Percentiles rank a stretch among this genome's conserved stretches.
Evolutionary conservation across 1,284 basidiomycete genomes (phyloP).

Genomic region (Omphalotus olearius): DNA sequence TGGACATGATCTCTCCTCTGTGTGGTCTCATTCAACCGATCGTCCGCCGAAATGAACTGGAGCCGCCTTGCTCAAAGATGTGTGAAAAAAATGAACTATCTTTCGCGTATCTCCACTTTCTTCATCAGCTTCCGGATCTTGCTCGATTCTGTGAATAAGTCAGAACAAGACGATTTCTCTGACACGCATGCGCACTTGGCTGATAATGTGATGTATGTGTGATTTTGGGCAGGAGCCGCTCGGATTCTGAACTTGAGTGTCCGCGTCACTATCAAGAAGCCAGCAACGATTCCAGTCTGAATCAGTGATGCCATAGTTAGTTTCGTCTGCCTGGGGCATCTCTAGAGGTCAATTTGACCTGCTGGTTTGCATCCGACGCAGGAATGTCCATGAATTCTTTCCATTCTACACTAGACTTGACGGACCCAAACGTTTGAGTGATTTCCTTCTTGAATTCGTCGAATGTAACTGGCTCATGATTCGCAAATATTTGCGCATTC

Average conservation of each 20-base stretch:
- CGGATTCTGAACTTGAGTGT: constrained; percentile 41
- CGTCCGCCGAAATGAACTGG: constrained; percentile 29
- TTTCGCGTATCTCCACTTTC: constrained; percentile 24
- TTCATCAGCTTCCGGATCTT: constrained; percentile 17
- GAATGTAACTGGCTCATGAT: constrained; percentile 27
- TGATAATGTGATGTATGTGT: constrained; percentile 34
- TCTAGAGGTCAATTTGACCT: constrained; percentile 16
- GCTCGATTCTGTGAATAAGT: constrained; percentile 25
- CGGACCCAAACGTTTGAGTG: constrained; percentile 17
- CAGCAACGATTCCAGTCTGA: constrained; percentile 37
- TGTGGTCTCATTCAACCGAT: no score
- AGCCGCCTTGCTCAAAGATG: constrained; percentile 29
- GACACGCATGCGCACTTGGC: constrained; percentile 31
- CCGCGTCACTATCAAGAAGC: constrained; percentile 37
- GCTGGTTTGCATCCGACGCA: constrained; percentile 13
- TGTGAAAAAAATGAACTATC: constrained; percentile 35
- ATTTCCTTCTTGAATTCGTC: constrained; percentile 28
- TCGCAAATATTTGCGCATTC: constrained; percentile 27
- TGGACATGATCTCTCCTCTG: no score
- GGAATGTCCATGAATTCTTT: constrained; percentile 29
- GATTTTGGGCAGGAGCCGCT: constrained; percentile 34
- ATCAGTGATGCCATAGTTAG: not conserved
- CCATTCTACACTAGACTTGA: constrained; percentile 29
- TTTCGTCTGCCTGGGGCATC: not conserved
- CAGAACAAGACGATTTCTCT: not conserved